Evolutionary conservation across 192 early-diverging fungal species (phyloP), one percentile per base, ranked within the genome.

Genomic region (Coemansia sp.): DNA sequence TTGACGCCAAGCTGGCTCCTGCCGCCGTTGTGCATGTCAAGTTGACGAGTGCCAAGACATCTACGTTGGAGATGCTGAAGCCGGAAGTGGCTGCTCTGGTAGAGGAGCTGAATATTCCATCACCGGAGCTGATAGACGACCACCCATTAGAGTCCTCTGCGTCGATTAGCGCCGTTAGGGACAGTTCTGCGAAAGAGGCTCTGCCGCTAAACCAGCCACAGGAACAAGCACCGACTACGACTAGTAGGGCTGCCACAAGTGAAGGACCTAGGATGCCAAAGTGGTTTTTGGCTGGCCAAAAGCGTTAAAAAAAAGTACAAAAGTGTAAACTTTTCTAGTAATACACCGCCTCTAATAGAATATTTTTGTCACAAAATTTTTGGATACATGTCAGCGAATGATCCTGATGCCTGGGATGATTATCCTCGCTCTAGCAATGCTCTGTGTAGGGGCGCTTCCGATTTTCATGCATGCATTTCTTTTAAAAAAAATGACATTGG

Each of bases 271-370:
- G 50, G 36, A 75, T 83, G 76, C 81, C 81, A 29, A 83, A 83
- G 47, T 83, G 81, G 81, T 78, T 83, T 36, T 29, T 70, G 24
- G 81, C 81, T 63, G 81, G 81, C 4, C 72, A 78, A 50, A 66
- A 53, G 18, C 76, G 70, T 36, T 70, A 63, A 20, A 31, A n/a
- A 63, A 20, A 31, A n/a, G n/a, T 20, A 18, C 43, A 44, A 12
- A 3, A 4, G 11, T 16, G 43, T 16, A 12, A 44, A 1, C 27
- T 27, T 15, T 44, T 44, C 43, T 16, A 44, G 15, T 44, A 7
- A 16, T 44, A 44, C 43, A 44, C 15, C 43, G 1, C 27, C 27
- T 27, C 10, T 16, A 38, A 7, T 44, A 44, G 15, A 15, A 44
- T 11, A 44, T 13, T 10, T 15, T 44, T 44, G 43, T 16, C 43